Evolutionary conservation across 768 basidiomycete genomes (phyloP).

Genomic region (Tricholoma flavovirens): DNA sequence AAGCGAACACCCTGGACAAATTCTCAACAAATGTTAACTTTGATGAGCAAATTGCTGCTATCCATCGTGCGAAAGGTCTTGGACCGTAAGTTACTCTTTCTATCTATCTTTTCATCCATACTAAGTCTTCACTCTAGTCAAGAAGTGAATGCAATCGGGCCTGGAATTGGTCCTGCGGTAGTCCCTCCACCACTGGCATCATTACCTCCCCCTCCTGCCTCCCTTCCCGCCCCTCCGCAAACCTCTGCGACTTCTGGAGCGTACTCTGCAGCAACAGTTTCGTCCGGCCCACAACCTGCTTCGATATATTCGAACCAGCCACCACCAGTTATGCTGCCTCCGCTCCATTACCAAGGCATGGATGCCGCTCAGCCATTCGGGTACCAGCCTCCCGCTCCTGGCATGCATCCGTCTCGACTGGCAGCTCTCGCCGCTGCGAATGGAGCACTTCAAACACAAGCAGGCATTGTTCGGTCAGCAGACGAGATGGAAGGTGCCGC

Average conservation of each 20-base stretch:
- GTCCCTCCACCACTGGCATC: conserved; percentile 59
- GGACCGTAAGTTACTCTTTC: conserved; percentile 57
- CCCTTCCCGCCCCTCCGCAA: conserved; percentile 68
- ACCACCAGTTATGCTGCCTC: conserved; percentile 75
- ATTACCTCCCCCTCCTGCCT: conserved; percentile 64
- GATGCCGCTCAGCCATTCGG: conserved; percentile 76
- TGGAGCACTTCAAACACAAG: conserved; percentile 44
- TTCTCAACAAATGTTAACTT: conserved; percentile 92
- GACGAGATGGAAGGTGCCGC: conserved; percentile 72
- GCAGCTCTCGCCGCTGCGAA: conserved; percentile 53
- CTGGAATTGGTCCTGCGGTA: conserved; percentile 81
- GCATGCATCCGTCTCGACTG: conserved; percentile 66
- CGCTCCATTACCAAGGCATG: conserved; percentile 79
- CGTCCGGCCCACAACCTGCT: conserved; percentile 89
- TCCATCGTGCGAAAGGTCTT: conserved; percentile 89
- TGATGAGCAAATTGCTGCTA: conserved; percentile 96
- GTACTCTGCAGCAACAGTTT: conserved; percentile 80
- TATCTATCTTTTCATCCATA: not conserved
- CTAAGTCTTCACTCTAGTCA: conserved; percentile 36
- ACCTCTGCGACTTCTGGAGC: conserved; percentile 38
- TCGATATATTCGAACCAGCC: conserved; percentile 54
- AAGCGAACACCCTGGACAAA: conserved; percentile 86
- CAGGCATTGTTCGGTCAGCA: conserved; percentile 71
- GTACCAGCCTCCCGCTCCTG: conserved; percentile 62
- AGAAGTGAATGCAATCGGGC: conserved; percentile 76